A percentile compares a stretch with the other conserved stretches of the same genome.
These are phyloP conservation scores for Mikania micrantha DNA, from an alignment of 129 eudicot genomes.

Conservation along the genomic window DNA sequence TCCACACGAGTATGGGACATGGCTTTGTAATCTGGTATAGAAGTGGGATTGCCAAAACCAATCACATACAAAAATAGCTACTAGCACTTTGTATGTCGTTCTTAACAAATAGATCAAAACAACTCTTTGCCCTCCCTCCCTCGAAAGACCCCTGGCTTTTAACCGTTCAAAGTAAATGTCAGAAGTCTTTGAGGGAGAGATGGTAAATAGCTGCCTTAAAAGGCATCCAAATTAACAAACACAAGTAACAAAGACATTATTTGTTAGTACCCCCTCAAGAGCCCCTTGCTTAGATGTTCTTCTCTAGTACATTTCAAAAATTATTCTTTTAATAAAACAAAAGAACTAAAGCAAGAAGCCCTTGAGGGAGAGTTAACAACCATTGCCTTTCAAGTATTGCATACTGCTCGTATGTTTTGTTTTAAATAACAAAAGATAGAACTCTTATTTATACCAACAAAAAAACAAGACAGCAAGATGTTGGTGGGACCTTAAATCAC, in stretches of 20 bases:
- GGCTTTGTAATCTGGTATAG: too few relatives aligned
- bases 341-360: conserved; percentile 46
- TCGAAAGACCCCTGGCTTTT: conserved; percentile 26
- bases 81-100: too few relatives aligned
- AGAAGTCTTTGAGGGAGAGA: conserved; percentile 47
- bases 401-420: conserved; percentile 14
- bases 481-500: conserved; percentile 34
- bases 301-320: background rate
- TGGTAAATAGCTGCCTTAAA: conserved; percentile 29
- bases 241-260: conserved; percentile 10
- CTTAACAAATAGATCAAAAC: conserved; percentile 29
- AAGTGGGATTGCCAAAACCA: too few relatives aligned
- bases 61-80: too few relatives aligned
- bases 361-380: conserved; percentile 65
- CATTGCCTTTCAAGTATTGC: conserved; percentile 24
- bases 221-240: background rate
- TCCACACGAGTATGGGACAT: too few relatives aligned
- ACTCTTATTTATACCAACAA: conserved; percentile 24
- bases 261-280: conserved; percentile 38
- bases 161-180: background rate
- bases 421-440: background rate
- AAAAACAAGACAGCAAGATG: conserved; percentile 12
- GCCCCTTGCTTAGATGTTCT: conserved; percentile 21
- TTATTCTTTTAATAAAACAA: background rate
- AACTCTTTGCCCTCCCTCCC: conserved; percentile 32